Conservation (phyloP, 176 grass and related monocot species). For the Hyparrhenia diplandra region DNA sequence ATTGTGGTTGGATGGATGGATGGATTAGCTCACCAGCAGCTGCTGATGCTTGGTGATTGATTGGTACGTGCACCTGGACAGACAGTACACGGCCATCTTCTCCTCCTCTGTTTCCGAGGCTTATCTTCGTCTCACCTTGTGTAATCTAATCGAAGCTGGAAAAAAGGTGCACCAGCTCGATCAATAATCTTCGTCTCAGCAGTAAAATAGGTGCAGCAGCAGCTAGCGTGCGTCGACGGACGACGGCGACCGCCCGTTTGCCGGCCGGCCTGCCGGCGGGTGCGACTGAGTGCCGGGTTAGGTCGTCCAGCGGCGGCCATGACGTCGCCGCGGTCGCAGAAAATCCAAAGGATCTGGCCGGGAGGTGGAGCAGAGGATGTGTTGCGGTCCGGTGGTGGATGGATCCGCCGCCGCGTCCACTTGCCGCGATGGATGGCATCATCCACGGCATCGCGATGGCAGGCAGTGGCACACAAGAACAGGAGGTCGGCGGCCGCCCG, state of each 20-base stretch:
- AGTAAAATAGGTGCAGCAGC: not conserved
- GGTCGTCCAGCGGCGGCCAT: too few relatives aligned
- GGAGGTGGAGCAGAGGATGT: not conserved
- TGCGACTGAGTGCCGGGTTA: too few relatives aligned
- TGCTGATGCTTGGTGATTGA: conserved; percentile 5
- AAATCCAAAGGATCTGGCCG: too few relatives aligned
- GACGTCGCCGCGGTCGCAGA: too few relatives aligned
- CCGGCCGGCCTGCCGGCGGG: too few relatives aligned
- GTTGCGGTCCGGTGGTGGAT: not conserved
- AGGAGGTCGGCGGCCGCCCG: too few relatives aligned
- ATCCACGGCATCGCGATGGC: too few relatives aligned
- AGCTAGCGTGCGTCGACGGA: too few relatives aligned
- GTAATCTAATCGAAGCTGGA: not conserved
- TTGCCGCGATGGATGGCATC: conserved; percentile 2
- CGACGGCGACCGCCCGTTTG: too few relatives aligned
- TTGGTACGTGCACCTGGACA: not conserved
- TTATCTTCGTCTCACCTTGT: not conserved
- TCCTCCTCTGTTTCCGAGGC: not conserved
- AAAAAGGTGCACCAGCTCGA: not conserved
- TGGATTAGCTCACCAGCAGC: not conserved
- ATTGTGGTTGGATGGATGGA: conserved; percentile 17
- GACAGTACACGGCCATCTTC: not conserved
- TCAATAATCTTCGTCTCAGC: not conserved
- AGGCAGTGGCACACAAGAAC: not conserved
- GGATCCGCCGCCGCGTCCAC: conserved; percentile 5